Evolutionary conservation across 768 basidiomycete species (phyloP).

Genomic region (Termitomyces sp.): DNA sequence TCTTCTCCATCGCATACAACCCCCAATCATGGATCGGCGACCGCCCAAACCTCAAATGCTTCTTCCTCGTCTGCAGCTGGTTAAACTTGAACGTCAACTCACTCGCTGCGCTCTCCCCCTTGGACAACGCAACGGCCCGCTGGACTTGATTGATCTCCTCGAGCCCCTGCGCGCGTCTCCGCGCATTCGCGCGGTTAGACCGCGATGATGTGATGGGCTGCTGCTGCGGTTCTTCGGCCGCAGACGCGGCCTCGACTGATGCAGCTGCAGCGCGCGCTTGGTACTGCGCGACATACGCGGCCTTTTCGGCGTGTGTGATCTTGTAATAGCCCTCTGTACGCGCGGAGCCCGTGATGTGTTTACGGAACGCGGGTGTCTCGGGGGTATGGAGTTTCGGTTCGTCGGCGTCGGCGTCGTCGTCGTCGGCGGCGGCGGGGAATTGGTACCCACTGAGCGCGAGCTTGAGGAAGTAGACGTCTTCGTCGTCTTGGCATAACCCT

Average conservation of each 20-base stretch:
- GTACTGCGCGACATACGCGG: slow-evolving; percentile 89
- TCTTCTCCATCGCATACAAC: slow-evolving; percentile 95
- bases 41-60: slow-evolving; percentile 91
- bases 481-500: slow-evolving; percentile 79
- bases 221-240: slow-evolving; percentile 45
- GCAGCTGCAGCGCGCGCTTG: slow-evolving; percentile 51
- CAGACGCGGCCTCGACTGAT: slow-evolving; percentile 35
- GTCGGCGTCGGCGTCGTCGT: slow-evolving; percentile 8
- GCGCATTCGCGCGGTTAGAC: slow-evolving; percentile 89
- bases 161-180: slow-evolving; percentile 86
- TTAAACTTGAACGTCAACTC: slow-evolving; percentile 94
- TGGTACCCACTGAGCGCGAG: slow-evolving; percentile 48
- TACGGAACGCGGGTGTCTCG: slow-evolving; percentile 56
- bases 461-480: slow-evolving; percentile 81
- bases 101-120: slow-evolving; percentile 60
- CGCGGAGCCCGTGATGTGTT: slow-evolving; percentile 82
- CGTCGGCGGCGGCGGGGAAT: slow-evolving; percentile 21
- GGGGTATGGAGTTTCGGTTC: slow-evolving; percentile 16
- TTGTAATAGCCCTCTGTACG: slow-evolving; percentile 96
- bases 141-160: slow-evolving; percentile 95
- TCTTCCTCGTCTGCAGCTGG: slow-evolving; percentile 96
- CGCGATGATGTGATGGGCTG: slow-evolving; percentile 68
- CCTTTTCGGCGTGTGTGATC: slow-evolving; percentile 89
- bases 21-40: slow-evolving; percentile 99
- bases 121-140: slow-evolving; percentile 70